Conservation (phyloP, 2,329 filamentous ascomycete species). For the Colletotrichum kahawae region DNA sequence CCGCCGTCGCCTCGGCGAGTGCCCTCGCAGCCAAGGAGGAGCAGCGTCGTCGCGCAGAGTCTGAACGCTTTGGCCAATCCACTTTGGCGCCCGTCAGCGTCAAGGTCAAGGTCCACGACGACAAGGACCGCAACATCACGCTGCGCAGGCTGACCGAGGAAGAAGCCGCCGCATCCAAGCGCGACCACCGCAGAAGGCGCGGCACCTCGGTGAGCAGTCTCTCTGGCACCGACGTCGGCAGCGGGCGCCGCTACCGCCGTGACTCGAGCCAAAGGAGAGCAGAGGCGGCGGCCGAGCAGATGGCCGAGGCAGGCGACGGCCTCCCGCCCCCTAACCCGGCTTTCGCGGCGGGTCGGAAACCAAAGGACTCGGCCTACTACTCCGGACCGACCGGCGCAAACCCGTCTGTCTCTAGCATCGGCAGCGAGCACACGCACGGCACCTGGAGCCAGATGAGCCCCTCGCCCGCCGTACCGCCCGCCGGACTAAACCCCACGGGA, state of each 20-base stretch:
- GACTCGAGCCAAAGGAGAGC: slow-evolving; percentile 53
- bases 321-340: slow-evolving; percentile 62
- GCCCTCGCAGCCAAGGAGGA: slow-evolving; percentile 55
- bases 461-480: slow-evolving; percentile 42
- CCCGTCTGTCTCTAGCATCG: slow-evolving; percentile 52
- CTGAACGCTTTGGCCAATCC: slow-evolving; percentile 45
- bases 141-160: slow-evolving; percentile 66
- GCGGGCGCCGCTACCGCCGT: slow-evolving; percentile 58
- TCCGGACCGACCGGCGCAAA: slow-evolving; percentile 48
- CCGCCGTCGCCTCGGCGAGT: slow-evolving; percentile 52
- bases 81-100: slow-evolving; percentile 58
- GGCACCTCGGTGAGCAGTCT: slow-evolving; percentile 57
- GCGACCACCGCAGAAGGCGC: slow-evolving; percentile 43
- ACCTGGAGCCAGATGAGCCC: slow-evolving; percentile 61
- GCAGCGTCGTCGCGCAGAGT: slow-evolving; percentile 33
- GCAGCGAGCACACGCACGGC: slow-evolving; percentile 50
- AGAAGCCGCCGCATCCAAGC: slow-evolving; percentile 53
- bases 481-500: slow-evolving; percentile 30
- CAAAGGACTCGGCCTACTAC: slow-evolving; percentile 68
- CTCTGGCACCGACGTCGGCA: slow-evolving; percentile 60
- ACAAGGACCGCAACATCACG: slow-evolving; percentile 65
- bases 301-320: slow-evolving; percentile 42
- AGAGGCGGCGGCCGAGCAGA: slow-evolving; percentile 52
- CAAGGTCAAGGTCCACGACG: slow-evolving; percentile 65
- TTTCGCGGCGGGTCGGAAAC: slow-evolving; percentile 54